These are phyloP conservation scores for Solanum piurae DNA, from an alignment of 257 asterid species.

Conservation along the genomic window DNA sequence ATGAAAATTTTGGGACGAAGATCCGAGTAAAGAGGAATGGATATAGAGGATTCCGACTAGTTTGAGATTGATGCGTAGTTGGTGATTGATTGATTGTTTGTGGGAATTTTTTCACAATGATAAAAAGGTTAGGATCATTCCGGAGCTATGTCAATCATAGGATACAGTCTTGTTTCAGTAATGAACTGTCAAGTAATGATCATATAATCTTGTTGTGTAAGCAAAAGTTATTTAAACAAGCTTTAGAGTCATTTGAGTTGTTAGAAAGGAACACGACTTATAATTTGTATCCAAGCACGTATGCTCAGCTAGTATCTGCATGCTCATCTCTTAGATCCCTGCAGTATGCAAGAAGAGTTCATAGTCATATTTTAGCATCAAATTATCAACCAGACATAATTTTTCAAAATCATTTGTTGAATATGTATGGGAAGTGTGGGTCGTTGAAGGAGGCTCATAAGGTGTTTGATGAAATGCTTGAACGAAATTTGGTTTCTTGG, in stretches of 20 bases:
- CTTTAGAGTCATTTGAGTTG: slow-evolving; percentile 36
- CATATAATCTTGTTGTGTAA: slow-evolving; percentile 42
- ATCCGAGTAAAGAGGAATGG: neutral
- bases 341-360: slow-evolving; percentile 38
- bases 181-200: slow-evolving; percentile 28
- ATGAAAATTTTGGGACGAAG: neutral
- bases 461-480: slow-evolving; percentile 52
- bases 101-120: slow-evolving; percentile 17
- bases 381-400: slow-evolving; percentile 39
- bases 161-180: slow-evolving; percentile 7
- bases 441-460: slow-evolving; percentile 39
- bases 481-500: slow-evolving; percentile 66
- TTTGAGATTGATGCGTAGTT: neutral
- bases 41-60: neutral
- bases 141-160: slow-evolving; percentile 13
- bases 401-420: slow-evolving; percentile 60
- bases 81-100: neutral
- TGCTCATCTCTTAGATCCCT: slow-evolving; percentile 48
- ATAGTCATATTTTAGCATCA: slow-evolving; percentile 33
- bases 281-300: slow-evolving; percentile 38
- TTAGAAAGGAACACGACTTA: slow-evolving; percentile 20
- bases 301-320: slow-evolving; percentile 36
- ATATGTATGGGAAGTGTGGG: slow-evolving; percentile 76
- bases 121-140: slow-evolving; percentile 12
- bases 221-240: slow-evolving; percentile 43